Evolutionary conservation across 2,329 filamentous ascomycete species (phyloP).

Genomic region (Magnaporthiopsis incrustans): DNA sequence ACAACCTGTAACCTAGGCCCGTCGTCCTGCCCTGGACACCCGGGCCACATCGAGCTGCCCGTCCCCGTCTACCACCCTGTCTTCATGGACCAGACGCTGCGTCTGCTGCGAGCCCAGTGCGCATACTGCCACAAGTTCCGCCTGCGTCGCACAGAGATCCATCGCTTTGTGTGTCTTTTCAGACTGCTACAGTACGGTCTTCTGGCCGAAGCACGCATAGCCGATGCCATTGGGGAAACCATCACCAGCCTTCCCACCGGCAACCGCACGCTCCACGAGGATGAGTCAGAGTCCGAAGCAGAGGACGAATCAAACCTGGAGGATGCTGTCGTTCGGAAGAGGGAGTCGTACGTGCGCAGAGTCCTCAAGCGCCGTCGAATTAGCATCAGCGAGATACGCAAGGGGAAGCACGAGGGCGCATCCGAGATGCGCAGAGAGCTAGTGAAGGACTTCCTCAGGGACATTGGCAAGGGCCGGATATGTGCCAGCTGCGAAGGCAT

Average conservation of each 20-base stretch:
- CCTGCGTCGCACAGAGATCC: conserved; percentile 66
- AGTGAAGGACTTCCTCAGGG: conserved; percentile 72
- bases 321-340: conserved; percentile 43
- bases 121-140: conserved; percentile 84
- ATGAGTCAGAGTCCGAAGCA: conserved; percentile 40
- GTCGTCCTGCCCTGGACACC: conserved; percentile 80
- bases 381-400: conserved; percentile 39
- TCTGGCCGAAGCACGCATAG: conserved; percentile 55
- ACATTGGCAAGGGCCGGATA: conserved; percentile 59
- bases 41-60: conserved; percentile 90
- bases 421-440: conserved; percentile 67
- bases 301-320: conserved; percentile 51
- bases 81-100: conserved; percentile 86
- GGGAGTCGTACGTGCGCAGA: conserved; percentile 62
- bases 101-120: conserved; percentile 79
- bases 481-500: conserved; percentile 63
- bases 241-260: conserved; percentile 34
- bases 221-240: conserved; percentile 45
- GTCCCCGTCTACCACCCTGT: conserved; percentile 93
- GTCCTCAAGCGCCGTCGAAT: conserved; percentile 55
- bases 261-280: conserved; percentile 34
- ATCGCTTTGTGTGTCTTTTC: conserved; percentile 76
- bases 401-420: conserved; percentile 75
- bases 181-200: conserved; percentile 80
- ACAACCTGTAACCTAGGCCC: conserved; percentile 83